Evolutionary conservation across 306 rosid species (phyloP), one percentile per base, ranked within the genome.

Genomic region (Trifolium dubium): DNA sequence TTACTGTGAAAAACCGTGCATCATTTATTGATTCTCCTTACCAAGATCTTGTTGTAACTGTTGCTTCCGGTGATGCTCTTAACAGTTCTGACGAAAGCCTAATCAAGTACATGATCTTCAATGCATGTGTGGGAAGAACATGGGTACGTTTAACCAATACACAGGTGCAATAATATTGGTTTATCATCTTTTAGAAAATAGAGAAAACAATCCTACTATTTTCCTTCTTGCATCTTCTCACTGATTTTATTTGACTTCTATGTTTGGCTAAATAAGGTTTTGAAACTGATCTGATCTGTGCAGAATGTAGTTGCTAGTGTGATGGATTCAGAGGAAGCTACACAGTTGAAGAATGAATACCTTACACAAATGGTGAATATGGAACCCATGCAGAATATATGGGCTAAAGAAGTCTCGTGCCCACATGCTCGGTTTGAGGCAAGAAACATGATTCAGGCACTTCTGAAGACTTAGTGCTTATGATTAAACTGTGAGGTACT

Each of bases 1-100:
- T 94, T 67, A 81, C 85, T 56, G 86, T 88, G 78, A 88, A 81
- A 86, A 89, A 85, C 76, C 63, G 77, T 65, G 94, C 92, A 44
- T 84, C 92, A 19, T 63, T 71, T 81, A 80, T 81, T 69, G 88
- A 88, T 66, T 83, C 83, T 72, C 80, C 86, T 66, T 80, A 50
- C 80, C 96, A 91, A 87, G 89, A 83, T 66, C 86, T 87, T 47
- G 71, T 76, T 40, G 69, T 88, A 51, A 84, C 90, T 80, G 83
- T 76, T 71, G 70, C 85, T 84, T 63, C 87, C 3, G 88, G 84
- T 40, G 58, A 79, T 10, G 76, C 84, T 37, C 88, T 94, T 56
- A 72, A 83, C 84, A 76, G 67, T 72, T 85, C 85, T 3, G 92
- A 94, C 41, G 95, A 91, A 84, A 79, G 69, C 80, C 74, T 88